Evolutionary conservation across 257 asterid species (phyloP), one percentile per base, ranked within the genome.

Genomic region (Solanum paucissectum): DNA sequence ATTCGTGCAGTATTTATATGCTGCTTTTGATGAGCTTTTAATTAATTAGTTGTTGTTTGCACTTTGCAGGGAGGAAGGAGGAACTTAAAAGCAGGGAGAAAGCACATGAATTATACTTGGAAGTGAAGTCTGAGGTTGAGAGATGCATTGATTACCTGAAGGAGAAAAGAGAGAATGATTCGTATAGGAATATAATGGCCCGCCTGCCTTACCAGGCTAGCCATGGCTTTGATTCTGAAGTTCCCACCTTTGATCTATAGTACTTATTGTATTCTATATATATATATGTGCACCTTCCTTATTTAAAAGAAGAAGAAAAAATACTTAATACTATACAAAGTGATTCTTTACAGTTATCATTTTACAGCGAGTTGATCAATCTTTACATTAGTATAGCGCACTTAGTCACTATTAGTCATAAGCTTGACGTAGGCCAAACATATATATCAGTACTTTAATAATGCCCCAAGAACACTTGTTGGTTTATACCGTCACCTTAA

Each of bases 111-210:
- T 6, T 96, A 87, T 96, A 96, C 86, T n/a, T 88, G 71, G 91
- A 95, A 91, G 98, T 96, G 89, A 95, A 96, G 83, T 76, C 82
- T 2, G 97, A 94, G 91, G 97, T 96, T 11, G 98, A 94, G 87
- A 92, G 89, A 71, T 89, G 93, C 88, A 93, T 96, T 16, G 90
- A 32, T 62, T 96, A 91, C 91, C 88, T 96, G 60, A 92, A 93
- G 92, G 94, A 94, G 89, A 96, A 93, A 62, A 91, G 99, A 85
- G 95, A 94, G 87, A 87, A 38, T 2, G 98, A 95, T 86, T 98
- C 98, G 1, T 96, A 92, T 85, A 87, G 99, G 90, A 94, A 82
- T 74, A 87, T 96, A 40, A 64, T 92, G 69, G 90, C 94, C 81
- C 98, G 99, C 4, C 75, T 94, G 34, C 34, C 77, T 46, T 95